Evolutionary conservation across 371 early-diverging fungal species (phyloP).

Genomic region (Mortierella polycephala): DNA sequence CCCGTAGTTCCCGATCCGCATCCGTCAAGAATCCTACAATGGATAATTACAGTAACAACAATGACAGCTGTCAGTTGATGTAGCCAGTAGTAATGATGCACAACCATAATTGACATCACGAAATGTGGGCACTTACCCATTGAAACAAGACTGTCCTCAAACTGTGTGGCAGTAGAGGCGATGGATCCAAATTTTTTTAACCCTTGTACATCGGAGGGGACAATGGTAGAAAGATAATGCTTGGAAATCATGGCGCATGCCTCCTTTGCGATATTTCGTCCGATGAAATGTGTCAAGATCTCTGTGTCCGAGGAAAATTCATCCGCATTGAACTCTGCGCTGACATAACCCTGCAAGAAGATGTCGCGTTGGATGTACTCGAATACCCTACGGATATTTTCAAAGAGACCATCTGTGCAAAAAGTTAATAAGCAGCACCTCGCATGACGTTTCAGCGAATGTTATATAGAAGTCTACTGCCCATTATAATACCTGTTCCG

Average conservation of each 20-base stretch:
- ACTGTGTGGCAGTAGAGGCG: slow-evolving; percentile 15
- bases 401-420: slow-evolving; percentile 14
- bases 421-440: neutral
- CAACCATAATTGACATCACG: neutral
- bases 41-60: neutral
- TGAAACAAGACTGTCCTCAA: slow-evolving; percentile 41
- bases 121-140: slow-evolving; percentile 33
- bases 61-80: too few relatives aligned
- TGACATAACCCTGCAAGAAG: slow-evolving; percentile 27
- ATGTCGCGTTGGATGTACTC: slow-evolving; percentile 29
- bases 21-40: slow-evolving; percentile 35
- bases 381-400: slow-evolving; percentile 22
- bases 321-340: slow-evolving; percentile 25
- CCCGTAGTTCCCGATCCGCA: slow-evolving; percentile 29
- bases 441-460: neutral
- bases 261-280: slow-evolving; percentile 42
- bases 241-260: slow-evolving; percentile 31
- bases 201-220: slow-evolving; percentile 33
- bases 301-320: slow-evolving; percentile 30
- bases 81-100: neutral
- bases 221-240: slow-evolving; percentile 17
- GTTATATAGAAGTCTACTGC: too few relatives aligned
- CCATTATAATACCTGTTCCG: neutral
- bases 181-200: slow-evolving; percentile 25
- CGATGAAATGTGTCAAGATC: slow-evolving; percentile 34